phyloP scores from a whole-genome alignment of 306 rosid species.

The Trichosanthes cucumerina region DNA sequence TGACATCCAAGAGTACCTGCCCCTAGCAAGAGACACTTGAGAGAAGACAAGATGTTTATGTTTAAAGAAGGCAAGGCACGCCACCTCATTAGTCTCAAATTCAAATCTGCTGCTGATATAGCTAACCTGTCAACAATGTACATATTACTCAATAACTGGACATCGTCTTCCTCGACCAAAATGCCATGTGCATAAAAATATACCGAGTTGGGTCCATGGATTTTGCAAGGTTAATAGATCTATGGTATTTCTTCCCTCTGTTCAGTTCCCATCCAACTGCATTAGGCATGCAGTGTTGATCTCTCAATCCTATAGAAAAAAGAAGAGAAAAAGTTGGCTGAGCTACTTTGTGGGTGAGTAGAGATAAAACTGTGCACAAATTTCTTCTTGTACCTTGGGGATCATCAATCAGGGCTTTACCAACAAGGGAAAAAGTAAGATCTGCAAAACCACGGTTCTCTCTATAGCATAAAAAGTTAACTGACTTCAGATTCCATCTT shows the following conservation, averaged over 20 bases:
- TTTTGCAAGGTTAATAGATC: slow-evolving; percentile 77
- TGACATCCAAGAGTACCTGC: slow-evolving; percentile 99
- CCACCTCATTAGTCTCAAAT: slow-evolving; percentile 97
- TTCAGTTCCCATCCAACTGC: slow-evolving; percentile 91
- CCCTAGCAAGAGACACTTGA: slow-evolving; percentile 93
- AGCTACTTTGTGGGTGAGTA: background rate
- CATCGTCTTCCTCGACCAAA: background rate
- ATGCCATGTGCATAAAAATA: background rate
- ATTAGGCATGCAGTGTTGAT: slow-evolving; percentile 33
- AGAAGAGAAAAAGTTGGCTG: slow-evolving; percentile 18
- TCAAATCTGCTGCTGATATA: slow-evolving; percentile 94
- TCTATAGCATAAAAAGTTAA: slow-evolving; percentile 76
- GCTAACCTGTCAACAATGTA: slow-evolving; percentile 64
- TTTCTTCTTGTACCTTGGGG: slow-evolving; percentile 46
- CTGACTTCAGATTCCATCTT: slow-evolving; percentile 67
- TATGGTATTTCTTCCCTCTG: slow-evolving; percentile 53
- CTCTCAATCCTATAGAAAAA: slow-evolving; percentile 44
- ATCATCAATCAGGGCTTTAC: slow-evolving; percentile 57
- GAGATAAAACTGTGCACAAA: slow-evolving; percentile 15
- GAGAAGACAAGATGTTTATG: slow-evolving; percentile 54
- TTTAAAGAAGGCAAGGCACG: slow-evolving; percentile 88
- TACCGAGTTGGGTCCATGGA: slow-evolving; percentile 96
- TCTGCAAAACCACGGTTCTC: slow-evolving; percentile 94
- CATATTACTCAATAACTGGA: slow-evolving; percentile 12
- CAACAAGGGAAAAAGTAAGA: slow-evolving; percentile 67